Conservation (phyloP, 169 alveolate species). For the Besnoitia besnoiti region DNA sequence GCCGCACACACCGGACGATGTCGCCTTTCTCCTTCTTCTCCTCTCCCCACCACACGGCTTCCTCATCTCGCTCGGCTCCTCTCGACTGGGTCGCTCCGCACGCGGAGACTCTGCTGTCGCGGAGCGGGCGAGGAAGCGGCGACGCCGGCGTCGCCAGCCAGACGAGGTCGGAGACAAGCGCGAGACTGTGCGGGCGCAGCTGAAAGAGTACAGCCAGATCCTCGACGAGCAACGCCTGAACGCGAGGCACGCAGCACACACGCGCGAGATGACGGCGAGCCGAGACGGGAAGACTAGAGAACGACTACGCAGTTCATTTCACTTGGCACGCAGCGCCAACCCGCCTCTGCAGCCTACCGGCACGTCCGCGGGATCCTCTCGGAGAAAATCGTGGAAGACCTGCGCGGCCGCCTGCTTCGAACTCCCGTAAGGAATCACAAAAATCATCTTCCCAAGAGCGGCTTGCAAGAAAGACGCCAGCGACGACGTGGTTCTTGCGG, state of each 20-base stretch:
- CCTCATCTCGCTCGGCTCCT: background rate
- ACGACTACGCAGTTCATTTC: too few species aligned
- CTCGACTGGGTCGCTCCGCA: background rate
- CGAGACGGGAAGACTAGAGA: too few species aligned
- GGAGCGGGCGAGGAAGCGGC: background rate
- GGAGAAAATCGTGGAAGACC: background rate
- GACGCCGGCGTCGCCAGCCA: constrained; percentile 39
- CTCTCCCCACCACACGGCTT: background rate
- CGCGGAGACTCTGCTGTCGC: background rate
- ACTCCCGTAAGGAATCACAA: background rate
- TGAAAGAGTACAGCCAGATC: constrained; percentile 31
- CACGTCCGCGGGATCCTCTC: background rate
- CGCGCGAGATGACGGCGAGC: too few species aligned
- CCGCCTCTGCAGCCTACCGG: background rate
- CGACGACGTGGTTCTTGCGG: background rate
- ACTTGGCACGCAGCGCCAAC: background rate
- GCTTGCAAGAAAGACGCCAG: background rate
- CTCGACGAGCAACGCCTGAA: constrained; percentile 44
- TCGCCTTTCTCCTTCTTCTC: background rate
- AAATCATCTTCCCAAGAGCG: background rate
- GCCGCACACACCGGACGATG: background rate
- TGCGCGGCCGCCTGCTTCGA: background rate
- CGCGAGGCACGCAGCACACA: too few species aligned
- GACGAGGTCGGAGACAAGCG: constrained; percentile 15
- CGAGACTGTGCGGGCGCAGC: constrained; percentile 42